These are phyloP conservation scores for Amanita jacksonii DNA, from an alignment of 768 basidiomycete genomes.

Conservation along the genomic window DNA sequence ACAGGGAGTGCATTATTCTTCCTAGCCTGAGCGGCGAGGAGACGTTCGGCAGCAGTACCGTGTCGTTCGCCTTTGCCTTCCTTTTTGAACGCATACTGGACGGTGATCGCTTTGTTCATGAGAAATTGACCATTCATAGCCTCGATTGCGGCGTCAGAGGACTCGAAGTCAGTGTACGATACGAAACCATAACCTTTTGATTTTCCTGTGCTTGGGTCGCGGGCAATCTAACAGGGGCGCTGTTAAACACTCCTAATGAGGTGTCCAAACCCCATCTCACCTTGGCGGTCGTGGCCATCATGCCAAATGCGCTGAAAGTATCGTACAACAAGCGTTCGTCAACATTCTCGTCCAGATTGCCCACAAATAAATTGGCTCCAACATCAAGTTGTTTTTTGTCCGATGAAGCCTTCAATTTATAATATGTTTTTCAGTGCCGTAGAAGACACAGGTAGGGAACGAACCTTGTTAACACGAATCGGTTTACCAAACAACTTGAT, in stretches of 20 bases:
- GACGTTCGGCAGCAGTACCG: constrained; percentile 92
- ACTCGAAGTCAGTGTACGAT: constrained; percentile 95
- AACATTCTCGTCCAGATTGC: constrained; percentile 90
- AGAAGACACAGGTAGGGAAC: constrained; percentile 17
- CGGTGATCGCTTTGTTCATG: constrained; percentile 96
- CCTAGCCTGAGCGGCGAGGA: constrained; percentile 89
- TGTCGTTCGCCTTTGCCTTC: constrained; percentile 98
- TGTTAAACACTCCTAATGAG: not conserved
- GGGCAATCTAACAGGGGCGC: constrained; percentile 58
- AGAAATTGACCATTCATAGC: constrained; percentile 97
- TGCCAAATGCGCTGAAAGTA: constrained; percentile 91
- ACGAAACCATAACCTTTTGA: constrained; percentile 99
- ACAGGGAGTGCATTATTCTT: constrained; percentile 90
- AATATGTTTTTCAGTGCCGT: constrained; percentile 11
- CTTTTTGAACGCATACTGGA: constrained; percentile 99
- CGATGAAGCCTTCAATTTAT: constrained; percentile 68
- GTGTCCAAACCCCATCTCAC: constrained; percentile 28
- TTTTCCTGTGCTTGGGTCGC: constrained; percentile 72
- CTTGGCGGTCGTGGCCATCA: constrained; percentile 88
- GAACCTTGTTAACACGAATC: constrained; percentile 95
- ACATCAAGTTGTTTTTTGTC: constrained; percentile 98
- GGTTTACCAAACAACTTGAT: constrained; percentile 99
- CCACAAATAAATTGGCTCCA: constrained; percentile 95
- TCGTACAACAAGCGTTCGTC: constrained; percentile 90
- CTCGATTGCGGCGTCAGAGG: constrained; percentile 92